Evolutionary conservation across 2,329 filamentous ascomycete genomes (phyloP), one percentile per base, ranked within the genome.

Genomic region (Uncinocarpus reesii): DNA sequence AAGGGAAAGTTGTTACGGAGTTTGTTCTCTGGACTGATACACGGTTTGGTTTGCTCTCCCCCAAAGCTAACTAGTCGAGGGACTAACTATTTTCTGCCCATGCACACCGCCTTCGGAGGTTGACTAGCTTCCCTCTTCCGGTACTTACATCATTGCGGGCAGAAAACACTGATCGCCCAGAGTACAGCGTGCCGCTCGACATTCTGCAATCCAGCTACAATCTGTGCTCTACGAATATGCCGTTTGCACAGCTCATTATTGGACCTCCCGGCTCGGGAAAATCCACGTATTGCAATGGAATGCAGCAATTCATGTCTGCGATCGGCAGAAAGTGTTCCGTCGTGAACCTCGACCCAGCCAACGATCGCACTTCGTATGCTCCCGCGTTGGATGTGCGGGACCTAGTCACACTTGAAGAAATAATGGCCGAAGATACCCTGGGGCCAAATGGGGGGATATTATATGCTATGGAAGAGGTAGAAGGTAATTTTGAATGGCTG

Each of bases 201-300:
- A n/a, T n/a, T n/a, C n/a, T n/a, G n/a, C n/a, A n/a, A n/a, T n/a
- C n/a, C n/a, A n/a, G n/a, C n/a, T n/a, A n/a, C n/a, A n/a, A n/a
- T n/a, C n/a, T n/a, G n/a, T n/a, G n/a, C n/a, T n/a, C n/a, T n/a
- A n/a, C n/a, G 13, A 59, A 37, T 38, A 77, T 78, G 74, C 75
- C 75, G 4, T 78, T 79, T 51, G 74, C 72, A n/a, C 85, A 94
- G 70, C 80, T 95, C 36, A 81, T 95, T 31, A 81, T 95, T 59
- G 92, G 92, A n/a, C 90, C 89, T 56, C 92, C 92, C 5, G 92
- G 92, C 60, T 81, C 88, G 24, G 92, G 92, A 52, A 98, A 98
- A 71, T 95, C 88, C 55, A 98, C 92, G 6, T 95, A 95, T 65
- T 96, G 90, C 73, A 87, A 96, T 80, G 92, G 92, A 63, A 95